A percentile compares a stretch with the other conserved stretches of the same genome.
These are phyloP conservation scores for Fusarium domesticum DNA, from an alignment of 2,329 filamentous ascomycete species.

Conservation along the genomic window DNA sequence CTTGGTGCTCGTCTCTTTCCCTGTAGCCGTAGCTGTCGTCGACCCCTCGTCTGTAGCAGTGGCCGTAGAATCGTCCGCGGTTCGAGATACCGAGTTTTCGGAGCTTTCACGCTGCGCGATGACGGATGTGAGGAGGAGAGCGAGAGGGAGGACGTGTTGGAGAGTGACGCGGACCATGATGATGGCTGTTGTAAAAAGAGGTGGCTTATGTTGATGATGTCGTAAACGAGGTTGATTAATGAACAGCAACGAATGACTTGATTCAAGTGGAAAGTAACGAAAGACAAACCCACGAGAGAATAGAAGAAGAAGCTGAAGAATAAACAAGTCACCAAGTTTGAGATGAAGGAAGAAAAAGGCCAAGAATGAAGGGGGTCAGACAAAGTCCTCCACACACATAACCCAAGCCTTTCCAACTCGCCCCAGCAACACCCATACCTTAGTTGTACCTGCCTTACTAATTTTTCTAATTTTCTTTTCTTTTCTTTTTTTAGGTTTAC, in stretches of 20 bases:
- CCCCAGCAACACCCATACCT: too few relatives aligned
- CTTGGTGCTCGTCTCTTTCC: constrained; percentile 6
- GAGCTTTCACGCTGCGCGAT: constrained; percentile 17
- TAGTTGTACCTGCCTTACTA: too few relatives aligned
- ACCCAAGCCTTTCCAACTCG: not conserved
- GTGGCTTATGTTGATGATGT: not conserved
- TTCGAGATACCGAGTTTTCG: constrained; percentile 15
- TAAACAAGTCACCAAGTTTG: constrained; percentile 2
- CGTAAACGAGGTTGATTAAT: not conserved
- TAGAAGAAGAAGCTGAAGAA: not conserved
- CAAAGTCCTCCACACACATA: not conserved
- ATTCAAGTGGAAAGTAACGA: not conserved
- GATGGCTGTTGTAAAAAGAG: not conserved
- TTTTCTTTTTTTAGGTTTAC: too few relatives aligned
- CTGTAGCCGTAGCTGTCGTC: constrained; percentile 1
- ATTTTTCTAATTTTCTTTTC: too few relatives aligned
- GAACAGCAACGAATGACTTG: constrained; percentile 3
- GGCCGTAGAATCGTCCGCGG: constrained; percentile 14
- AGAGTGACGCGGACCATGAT: constrained; percentile 27
- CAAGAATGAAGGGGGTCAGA: constrained; percentile 12
- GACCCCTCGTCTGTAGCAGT: constrained; percentile 10
- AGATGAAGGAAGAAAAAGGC: constrained; percentile 6
- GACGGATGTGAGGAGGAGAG: constrained; percentile 24
- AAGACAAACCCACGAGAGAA: not conserved
- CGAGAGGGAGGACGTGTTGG: constrained; percentile 26